phyloP scores from a whole-genome alignment of 2,329 filamentous ascomycete genomes.

The Sporothrix mexicana region DNA sequence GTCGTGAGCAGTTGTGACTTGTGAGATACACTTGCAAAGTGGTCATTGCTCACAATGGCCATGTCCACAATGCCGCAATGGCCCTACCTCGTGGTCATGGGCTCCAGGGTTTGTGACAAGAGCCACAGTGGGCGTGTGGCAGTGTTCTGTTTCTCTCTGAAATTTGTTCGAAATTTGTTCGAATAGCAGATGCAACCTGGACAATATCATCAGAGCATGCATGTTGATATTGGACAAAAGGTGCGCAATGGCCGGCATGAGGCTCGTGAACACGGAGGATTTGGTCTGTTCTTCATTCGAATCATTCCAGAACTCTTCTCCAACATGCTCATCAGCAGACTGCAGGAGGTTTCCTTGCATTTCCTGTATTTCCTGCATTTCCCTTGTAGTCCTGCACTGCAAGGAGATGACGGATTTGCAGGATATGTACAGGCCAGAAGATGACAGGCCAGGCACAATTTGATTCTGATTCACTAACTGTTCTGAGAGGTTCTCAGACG shows the following conservation, averaged over 20 bases:
- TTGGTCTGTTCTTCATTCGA: not conserved
- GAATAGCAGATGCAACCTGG: constrained; percentile 26
- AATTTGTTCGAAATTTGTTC: constrained; percentile 18
- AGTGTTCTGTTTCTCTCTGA: constrained; percentile 10
- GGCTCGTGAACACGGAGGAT: not conserved
- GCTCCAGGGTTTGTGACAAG: no score
- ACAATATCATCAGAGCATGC: constrained; percentile 2
- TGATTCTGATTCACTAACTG: constrained; percentile 19
- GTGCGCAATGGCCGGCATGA: not conserved
- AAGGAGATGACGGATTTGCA: not conserved
- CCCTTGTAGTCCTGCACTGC: not conserved
- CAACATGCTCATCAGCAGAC: constrained; percentile 6
- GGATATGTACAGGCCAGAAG: constrained; percentile 1
- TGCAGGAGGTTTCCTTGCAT: not conserved
- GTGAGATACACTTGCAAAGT: not conserved
- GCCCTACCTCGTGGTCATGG: no score
- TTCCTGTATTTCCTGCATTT: not conserved
- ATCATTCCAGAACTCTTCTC: constrained; percentile 16
- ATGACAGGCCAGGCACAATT: constrained; percentile 25
- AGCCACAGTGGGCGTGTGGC: not conserved
- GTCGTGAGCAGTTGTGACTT: not conserved
- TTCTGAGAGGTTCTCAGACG: not conserved
- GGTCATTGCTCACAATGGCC: not conserved
- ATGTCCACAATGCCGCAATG: no score
- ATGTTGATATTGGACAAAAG: not conserved